Percentiles rank a stretch among this genome's conserved stretches.
These are phyloP conservation scores for Phyllosticta capitalensis DNA, from an alignment of 2,329 filamentous ascomycete genomes.

Conservation along the genomic window DNA sequence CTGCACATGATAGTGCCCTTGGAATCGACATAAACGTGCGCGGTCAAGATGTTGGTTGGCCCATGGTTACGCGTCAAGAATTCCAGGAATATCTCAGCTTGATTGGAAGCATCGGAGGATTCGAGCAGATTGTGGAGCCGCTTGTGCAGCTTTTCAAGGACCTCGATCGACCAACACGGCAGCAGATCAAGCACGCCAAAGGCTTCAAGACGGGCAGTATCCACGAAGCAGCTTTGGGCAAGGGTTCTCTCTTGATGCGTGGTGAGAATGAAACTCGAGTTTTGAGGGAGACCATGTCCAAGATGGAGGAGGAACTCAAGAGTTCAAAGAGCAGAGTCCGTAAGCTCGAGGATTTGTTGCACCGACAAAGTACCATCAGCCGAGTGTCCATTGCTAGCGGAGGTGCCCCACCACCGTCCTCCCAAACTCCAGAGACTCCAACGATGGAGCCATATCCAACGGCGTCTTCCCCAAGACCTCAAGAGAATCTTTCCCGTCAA, in stretches of 20 bases:
- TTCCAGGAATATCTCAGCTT: constrained; percentile 62
- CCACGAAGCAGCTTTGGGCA: constrained; percentile 80
- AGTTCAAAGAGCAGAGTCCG: constrained; percentile 88
- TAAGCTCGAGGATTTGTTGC: constrained; percentile 82
- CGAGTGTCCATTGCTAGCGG: constrained; percentile 44
- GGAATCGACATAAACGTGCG: constrained; percentile 79
- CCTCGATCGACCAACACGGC: constrained; percentile 70
- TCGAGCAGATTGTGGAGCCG: constrained; percentile 59
- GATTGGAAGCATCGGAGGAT: constrained; percentile 55
- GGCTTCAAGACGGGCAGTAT: constrained; percentile 96
- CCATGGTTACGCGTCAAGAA: constrained; percentile 63
- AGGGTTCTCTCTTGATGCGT: constrained; percentile 72
- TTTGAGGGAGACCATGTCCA: constrained; percentile 43
- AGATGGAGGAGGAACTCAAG: constrained; percentile 55
- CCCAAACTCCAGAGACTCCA: constrained; percentile 26
- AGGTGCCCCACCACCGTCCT: constrained; percentile 24
- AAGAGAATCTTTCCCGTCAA: constrained; percentile 43
- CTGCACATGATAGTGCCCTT: constrained; percentile 58
- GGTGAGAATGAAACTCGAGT: constrained; percentile 71
- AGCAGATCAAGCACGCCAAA: constrained; percentile 77
- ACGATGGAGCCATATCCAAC: constrained; percentile 26
- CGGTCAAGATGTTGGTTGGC: constrained; percentile 74
- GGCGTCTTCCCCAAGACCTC: constrained; percentile 23
- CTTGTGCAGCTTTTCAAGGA: constrained; percentile 69
- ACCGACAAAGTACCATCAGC: constrained; percentile 60